Evolutionary conservation across 768 basidiomycete genomes (phyloP), one percentile per base, ranked within the genome.

Genomic region (Boletus eberwhitei): DNA sequence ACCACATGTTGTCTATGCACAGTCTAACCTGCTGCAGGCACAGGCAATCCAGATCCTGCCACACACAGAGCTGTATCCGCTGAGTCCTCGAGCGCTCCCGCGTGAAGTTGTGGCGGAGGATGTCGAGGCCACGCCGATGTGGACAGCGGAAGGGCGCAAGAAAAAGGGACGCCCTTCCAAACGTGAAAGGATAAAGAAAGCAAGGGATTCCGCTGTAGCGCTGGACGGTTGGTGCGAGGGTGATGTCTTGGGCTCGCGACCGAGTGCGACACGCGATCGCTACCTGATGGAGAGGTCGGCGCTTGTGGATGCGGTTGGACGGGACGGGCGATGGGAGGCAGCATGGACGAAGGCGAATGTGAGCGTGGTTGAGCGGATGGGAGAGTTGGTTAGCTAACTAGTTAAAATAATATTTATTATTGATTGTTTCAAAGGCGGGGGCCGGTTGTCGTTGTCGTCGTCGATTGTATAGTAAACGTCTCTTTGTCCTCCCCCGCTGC

Each of bases 71-170:
- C 59, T 79, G 9, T 69, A 72, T 24, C 71, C 87, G 0, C 72
- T 80, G 63, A 83, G 80, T 62, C 89, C 88, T 4, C 77, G 83
- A n/a, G 70, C 71, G 24, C 72, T 92, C 7, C 90, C 90, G 17
- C 79, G 88, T 24, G 89, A 90, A 60, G 71, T 82, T n/a, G 81
- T 82, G 51, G 67, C 77, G 2, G 75, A 75, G 57, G 78, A 79
- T 26, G 62, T 44, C 0, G 64, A 50, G 4, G 17, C 53, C 66
- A 5, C 16, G 50, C n/a, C 43, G 17, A n/a, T 14, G 17, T 16
- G 12, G 36, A 37, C 48, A 9, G 3, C 54, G 53, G 19, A 35
- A 16, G 62, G 50, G 24, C 66, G 73, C 34, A 84, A 78, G 67
- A 80, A 82, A 65, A 84, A 77, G 64, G 87, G 87, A 8, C 79